A percentile compares a stretch with the other conserved stretches of the same genome.
These are phyloP conservation scores for Leccinum disarticulatum DNA, from an alignment of 768 basidiomycete species.

Conservation along the genomic window DNA sequence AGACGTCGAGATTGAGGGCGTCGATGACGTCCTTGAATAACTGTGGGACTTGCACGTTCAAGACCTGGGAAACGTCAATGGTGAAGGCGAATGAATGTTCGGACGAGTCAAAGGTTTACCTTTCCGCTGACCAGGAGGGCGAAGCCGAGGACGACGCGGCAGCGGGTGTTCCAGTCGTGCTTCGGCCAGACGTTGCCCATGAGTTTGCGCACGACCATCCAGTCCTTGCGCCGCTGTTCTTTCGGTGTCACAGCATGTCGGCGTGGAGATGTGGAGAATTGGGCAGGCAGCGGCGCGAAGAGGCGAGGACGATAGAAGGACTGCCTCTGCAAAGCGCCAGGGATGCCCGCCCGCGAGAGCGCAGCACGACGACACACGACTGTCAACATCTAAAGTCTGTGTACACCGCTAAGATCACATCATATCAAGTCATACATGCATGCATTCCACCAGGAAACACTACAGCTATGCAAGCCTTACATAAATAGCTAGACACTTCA, in stretches of 20 bases:
- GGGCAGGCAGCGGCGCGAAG: neutral
- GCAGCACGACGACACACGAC: constrained; percentile 24
- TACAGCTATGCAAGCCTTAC: neutral
- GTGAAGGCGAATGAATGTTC: constrained; percentile 2
- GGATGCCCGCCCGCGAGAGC: constrained; percentile 8
- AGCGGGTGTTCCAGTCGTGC: constrained; percentile 77
- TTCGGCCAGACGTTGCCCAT: constrained; percentile 92
- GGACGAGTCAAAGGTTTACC: constrained; percentile 43
- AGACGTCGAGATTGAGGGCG: constrained; percentile 80
- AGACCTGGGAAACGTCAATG: constrained; percentile 48
- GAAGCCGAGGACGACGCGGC: constrained; percentile 81
- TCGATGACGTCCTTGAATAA: constrained; percentile 94
- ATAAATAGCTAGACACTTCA: neutral
- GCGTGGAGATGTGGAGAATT: constrained; percentile 21
- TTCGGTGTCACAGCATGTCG: constrained; percentile 21
- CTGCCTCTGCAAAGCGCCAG: constrained; percentile 4
- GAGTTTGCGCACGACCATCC: constrained; percentile 82
- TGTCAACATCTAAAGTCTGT: constrained; percentile 23
- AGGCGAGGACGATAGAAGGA: constrained; percentile 5
- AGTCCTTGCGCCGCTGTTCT: constrained; percentile 76
- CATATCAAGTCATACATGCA: neutral
- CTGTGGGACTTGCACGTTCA: constrained; percentile 98
- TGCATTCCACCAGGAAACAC: constrained; percentile 1
- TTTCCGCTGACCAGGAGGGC: constrained; percentile 81
- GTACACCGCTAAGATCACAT: neutral